Evolutionary conservation across 2,329 filamentous ascomycete species (phyloP), one percentile per base, ranked within the genome.

Genomic region (Endoconidiophora polonica): DNA sequence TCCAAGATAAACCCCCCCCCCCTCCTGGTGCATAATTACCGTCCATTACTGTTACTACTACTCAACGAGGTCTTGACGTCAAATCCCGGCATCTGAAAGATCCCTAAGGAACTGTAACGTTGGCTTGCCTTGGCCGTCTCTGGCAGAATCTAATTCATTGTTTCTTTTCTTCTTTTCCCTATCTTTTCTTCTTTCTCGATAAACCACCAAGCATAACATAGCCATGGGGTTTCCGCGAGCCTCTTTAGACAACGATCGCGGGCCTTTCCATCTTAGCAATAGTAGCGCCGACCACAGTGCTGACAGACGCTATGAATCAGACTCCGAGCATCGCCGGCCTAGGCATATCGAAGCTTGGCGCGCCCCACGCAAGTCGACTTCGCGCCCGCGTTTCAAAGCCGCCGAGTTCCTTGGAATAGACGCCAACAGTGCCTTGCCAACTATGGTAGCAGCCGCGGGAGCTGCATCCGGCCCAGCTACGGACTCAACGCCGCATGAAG

Each of bases 331-430:
- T 20, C 45, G 29, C 40, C 33, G 50, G 14, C 50, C 50, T 20
- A 40, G 45, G 12, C 41, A 52, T 24, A 44, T 52, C 10, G 50
- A 52, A 41, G 36, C 41, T 7, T 52, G 50, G 50, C 33, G 46
- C 9, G 26, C 50, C 10, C 41, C 45, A 9, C 18, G 33, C 10
- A 16, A 44, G 10, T 44, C 50, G 16, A 44, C 29, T 5, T 44
- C 46, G 10, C 50, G 46, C 18, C 26, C 42, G 12, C 29, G 46
- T 3, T 33, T 36, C 10, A 45, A 37, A 41, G 14, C 33, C 7
- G 29, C 50, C n/a, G 48, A 38, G 12, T 33, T 12, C 9, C 16
- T 45, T 16, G 23, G 23, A 26, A 29, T 29, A 14, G 43, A 12
- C 22, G 12, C 43, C 4, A 12, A 29, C 9, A 36, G 24, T 5